Base-by-base conservation (phyloP, 2,329 filamentous ascomycete genomes). In the Aspergillus sp. region DNA sequence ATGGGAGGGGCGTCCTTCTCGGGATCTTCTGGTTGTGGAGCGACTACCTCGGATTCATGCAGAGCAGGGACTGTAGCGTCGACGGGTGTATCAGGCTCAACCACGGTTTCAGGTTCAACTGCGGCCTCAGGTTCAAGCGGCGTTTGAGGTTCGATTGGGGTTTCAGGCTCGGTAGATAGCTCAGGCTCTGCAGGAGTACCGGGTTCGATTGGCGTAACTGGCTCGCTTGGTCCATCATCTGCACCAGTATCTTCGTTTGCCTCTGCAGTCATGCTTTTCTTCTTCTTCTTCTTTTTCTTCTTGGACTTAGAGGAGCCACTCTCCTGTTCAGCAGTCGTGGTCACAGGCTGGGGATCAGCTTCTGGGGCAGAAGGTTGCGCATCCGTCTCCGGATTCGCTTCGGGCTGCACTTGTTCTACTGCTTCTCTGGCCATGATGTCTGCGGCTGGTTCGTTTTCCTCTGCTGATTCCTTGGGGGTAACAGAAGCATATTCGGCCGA, bases 211-310 rank as follows among this genome's bases (percentile, higher is more conserved):
- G 25, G 23, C 13, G 55, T 27, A 13, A 48, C 23, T n/a, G 27
- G 27, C 5, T 56, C 55, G 8, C 15, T 23, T 8, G 8, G n/a
- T 2, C 38, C 6, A 11, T 55, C 59, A 23, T 52, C 19, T 41
- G 59, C 39, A 13, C 38, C 51, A 51, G 66, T 66, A 47, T 70
- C 59, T 60, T 70, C 67, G 23, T 51, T 62, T 62, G 65, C 57
- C 49, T 65, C 63, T 23, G 64, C 44, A 2, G 50, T 62, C 42
- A 65, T 63, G 63, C 68, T 62, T 66, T 69, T 69, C 69, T 74
- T 69, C 66, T 71, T 74, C 59, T 80, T 78, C 68, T 79, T 77
- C 70, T 72, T 74, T 5, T 66, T 64, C 38, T 72, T 72, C 36
- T 71, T 71, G 17, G 65, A 64, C 48, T 64, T 69, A 8, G 65